Percentiles rank a stretch among this genome's conserved stretches.
Evolutionary conservation across 164 flowering plant species (phyloP).

Genomic region (Macadamia integrifolia): DNA sequence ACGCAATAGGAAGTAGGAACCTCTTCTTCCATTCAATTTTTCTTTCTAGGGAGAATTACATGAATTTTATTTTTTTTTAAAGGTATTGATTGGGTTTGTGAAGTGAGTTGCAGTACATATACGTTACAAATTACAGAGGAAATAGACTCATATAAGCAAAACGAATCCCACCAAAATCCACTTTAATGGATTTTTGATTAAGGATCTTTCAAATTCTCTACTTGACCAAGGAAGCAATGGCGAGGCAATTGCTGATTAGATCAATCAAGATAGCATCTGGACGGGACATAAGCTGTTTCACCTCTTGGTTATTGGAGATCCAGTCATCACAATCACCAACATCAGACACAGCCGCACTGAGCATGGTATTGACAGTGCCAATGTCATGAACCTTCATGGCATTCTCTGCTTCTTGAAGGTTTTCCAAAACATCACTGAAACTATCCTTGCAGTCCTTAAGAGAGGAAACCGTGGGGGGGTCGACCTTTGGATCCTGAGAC

Average conservation of each 20-base stretch:
- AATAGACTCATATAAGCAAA: too few species aligned
- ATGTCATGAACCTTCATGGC: constrained; percentile 15
- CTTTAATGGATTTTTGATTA: too few species aligned
- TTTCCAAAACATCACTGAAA: constrained; percentile 13
- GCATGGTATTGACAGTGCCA: constrained; percentile 11
- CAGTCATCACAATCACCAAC: constrained; percentile 23
- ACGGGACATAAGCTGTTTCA: constrained; percentile 5
- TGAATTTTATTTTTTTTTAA: too few species aligned
- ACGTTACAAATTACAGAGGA: too few species aligned
- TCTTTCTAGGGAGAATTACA: too few species aligned
- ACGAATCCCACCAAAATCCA: too few species aligned
- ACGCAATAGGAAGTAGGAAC: too few species aligned
- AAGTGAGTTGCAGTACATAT: too few species aligned
- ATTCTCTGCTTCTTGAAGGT: constrained; percentile 8
- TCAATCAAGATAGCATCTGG: constrained; percentile 9
- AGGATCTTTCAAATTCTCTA: neutral
- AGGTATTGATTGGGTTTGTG: too few species aligned
- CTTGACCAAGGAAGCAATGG: constrained; percentile 11
- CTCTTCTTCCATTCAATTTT: too few species aligned
- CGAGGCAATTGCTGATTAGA: constrained; percentile 31
- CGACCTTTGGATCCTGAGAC: neutral
- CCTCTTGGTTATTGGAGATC: constrained; percentile 12
- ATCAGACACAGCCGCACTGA: constrained; percentile 22
- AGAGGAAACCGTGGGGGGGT: neutral
- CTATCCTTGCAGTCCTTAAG: constrained; percentile 18